Conservation (phyloP, 305 asterid genomes). For the Fraxinus greggii region DNA sequence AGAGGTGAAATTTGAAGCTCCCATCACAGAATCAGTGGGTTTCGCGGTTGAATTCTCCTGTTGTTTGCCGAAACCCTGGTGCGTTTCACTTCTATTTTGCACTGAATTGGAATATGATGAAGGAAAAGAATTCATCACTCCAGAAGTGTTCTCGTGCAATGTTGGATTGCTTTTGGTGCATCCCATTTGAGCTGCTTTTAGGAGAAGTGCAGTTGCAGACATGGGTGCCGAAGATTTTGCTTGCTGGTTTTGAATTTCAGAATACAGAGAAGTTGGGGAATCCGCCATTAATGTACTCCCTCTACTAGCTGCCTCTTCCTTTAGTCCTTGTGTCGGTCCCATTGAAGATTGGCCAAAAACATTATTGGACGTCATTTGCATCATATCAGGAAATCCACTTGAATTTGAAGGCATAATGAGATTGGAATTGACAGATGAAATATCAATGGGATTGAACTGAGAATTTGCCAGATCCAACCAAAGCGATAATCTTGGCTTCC, state of each 20-base stretch:
- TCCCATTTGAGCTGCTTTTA: slow-evolving; percentile 86
- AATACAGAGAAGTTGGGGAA: slow-evolving; percentile 46
- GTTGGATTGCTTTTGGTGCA: slow-evolving; percentile 53
- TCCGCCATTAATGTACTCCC: slow-evolving; percentile 29
- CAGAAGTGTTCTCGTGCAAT: slow-evolving; percentile 48
- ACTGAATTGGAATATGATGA: slow-evolving; percentile 26
- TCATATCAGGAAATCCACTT: slow-evolving; percentile 38
- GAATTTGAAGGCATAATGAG: slow-evolving; percentile 36
- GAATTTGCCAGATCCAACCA: slow-evolving; percentile 42
- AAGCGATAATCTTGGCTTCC: slow-evolving; percentile 36
- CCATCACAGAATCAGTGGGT: slow-evolving; percentile 28
- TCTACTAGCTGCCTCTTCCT: slow-evolving; percentile 34
- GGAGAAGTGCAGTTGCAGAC: slow-evolving; percentile 92
- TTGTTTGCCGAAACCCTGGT: slow-evolving; percentile 46
- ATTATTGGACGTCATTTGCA: slow-evolving; percentile 49
- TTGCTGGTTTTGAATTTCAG: slow-evolving; percentile 21
- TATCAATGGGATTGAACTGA: slow-evolving; percentile 23
- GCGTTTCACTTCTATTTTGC: slow-evolving; percentile 42
- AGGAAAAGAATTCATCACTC: slow-evolving; percentile 48
- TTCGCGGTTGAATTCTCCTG: slow-evolving; percentile 23
- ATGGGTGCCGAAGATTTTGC: slow-evolving; percentile 46
- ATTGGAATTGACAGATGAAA: slow-evolving; percentile 35
- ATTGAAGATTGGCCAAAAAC: slow-evolving; percentile 32
- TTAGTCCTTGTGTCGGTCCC: slow-evolving; percentile 29
- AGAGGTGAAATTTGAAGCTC: slow-evolving; percentile 19